Evolutionary conservation across 805 yeast species (phyloP).

Genomic region (Ogataea nakhonphanomensis): DNA sequence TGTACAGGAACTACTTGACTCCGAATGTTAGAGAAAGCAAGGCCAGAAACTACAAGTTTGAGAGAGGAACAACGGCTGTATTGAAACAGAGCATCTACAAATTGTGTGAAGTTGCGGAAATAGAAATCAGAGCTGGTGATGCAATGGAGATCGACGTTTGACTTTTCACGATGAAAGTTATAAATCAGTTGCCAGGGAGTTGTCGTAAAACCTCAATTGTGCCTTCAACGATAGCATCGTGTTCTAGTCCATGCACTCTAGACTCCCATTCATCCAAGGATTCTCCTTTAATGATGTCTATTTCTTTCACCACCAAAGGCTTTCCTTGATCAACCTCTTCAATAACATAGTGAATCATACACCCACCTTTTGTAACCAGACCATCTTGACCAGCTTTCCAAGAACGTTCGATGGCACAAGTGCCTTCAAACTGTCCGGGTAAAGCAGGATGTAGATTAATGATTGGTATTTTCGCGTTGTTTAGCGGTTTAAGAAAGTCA

Average conservation of each 20-base stretch:
- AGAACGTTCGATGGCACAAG: slow-evolving; percentile 94
- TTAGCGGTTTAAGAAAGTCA: slow-evolving; percentile 64
- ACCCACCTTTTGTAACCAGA: slow-evolving; percentile 71
- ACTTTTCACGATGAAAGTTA: not conserved
- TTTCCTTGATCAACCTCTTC: slow-evolving; percentile 93
- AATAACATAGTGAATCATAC: slow-evolving; percentile 96
- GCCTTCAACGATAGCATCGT: slow-evolving; percentile 91
- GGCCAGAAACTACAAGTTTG: slow-evolving; percentile 78
- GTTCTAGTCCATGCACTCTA: slow-evolving; percentile 83
- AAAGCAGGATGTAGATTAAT: slow-evolving; percentile 95
- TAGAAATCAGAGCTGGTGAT: slow-evolving; percentile 37
- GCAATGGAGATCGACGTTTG: slow-evolving; percentile 49
- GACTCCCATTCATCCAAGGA: slow-evolving; percentile 73
- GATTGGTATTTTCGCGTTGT: slow-evolving; percentile 61
- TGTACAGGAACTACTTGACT: slow-evolving; percentile 81
- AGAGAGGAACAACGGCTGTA: slow-evolving; percentile 91
- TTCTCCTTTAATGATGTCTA: slow-evolving; percentile 70
- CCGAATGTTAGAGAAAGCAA: slow-evolving; percentile 87
- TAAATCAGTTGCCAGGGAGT: slow-evolving; percentile 16
- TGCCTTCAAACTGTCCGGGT: slow-evolving; percentile 96
- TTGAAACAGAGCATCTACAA: slow-evolving; percentile 64
- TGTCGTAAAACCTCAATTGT: slow-evolving; percentile 57
- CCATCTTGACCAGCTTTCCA: slow-evolving; percentile 94
- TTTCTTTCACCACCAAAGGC: slow-evolving; percentile 79
- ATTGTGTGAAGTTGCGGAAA: slow-evolving; percentile 54